These are phyloP conservation scores for Phyllosticta citribraziliensis DNA, from an alignment of 2,329 filamentous ascomycete genomes.

Conservation along the genomic window DNA sequence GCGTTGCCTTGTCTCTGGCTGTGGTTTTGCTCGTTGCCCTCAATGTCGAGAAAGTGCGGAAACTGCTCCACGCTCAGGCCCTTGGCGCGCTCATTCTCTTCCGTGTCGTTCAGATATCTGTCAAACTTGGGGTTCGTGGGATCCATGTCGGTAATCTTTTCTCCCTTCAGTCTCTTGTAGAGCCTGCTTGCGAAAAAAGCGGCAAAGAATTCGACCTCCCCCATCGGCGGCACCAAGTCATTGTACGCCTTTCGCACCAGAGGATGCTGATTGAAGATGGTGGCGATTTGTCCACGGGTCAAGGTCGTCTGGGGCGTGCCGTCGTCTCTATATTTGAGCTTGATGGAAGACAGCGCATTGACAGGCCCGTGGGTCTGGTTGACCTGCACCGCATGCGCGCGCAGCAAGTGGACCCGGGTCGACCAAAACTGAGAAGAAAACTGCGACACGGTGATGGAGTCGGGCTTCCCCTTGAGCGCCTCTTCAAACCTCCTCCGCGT, in stretches of 20 bases:
- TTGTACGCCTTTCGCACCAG: slow-evolving; percentile 85
- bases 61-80: slow-evolving; percentile 52
- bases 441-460: slow-evolving; percentile 66
- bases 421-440: slow-evolving; percentile 96
- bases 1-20: slow-evolving; percentile 79
- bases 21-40: slow-evolving; percentile 91
- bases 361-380: slow-evolving; percentile 82
- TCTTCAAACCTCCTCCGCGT: slow-evolving; percentile 83
- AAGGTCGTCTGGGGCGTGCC: slow-evolving; percentile 49
- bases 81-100: slow-evolving; percentile 39
- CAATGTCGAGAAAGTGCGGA: slow-evolving; percentile 82
- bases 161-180: slow-evolving; percentile 83
- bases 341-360: slow-evolving; percentile 86
- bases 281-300: slow-evolving; percentile 81
- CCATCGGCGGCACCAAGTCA: slow-evolving; percentile 66
- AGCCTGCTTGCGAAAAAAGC: slow-evolving; percentile 86
- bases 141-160: slow-evolving; percentile 72
- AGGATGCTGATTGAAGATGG: slow-evolving; percentile 89
- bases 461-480: slow-evolving; percentile 70
- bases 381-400: slow-evolving; percentile 81
- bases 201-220: slow-evolving; percentile 71
- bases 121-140: slow-evolving; percentile 71
- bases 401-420: slow-evolving; percentile 71
- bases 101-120: slow-evolving; percentile 69
- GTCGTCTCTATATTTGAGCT: slow-evolving; percentile 65